phyloP scores from a whole-genome alignment of 2,329 filamentous ascomycete genomes.

The Thermochaetoides dissita region DNA sequence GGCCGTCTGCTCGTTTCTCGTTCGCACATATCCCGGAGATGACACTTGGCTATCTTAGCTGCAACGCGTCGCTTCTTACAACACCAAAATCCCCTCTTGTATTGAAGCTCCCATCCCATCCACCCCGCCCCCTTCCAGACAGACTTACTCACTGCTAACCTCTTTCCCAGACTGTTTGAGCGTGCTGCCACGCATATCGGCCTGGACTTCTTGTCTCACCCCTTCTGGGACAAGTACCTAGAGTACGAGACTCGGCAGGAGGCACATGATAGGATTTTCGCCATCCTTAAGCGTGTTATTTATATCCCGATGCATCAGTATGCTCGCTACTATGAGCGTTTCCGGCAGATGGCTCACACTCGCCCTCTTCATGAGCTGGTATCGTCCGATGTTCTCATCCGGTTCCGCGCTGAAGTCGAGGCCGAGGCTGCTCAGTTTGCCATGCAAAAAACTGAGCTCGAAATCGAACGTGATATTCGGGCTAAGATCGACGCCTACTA shows the following conservation, averaged over 20 bases:
- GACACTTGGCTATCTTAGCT: too few relatives aligned
- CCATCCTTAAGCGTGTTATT: conserved; percentile 68
- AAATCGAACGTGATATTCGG: conserved; percentile 72
- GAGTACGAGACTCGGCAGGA: conserved; percentile 91
- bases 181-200: conserved; percentile 74
- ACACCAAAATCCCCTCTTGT: conserved; percentile 41
- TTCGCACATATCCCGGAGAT: conserved; percentile 19
- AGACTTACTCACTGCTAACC: conserved; percentile 17
- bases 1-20: conserved; percentile 22
- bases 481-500: conserved; percentile 67
- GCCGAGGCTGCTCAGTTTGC: conserved; percentile 43
- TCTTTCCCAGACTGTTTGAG: conserved; percentile 68
- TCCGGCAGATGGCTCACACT: conserved; percentile 60
- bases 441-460: conserved; percentile 47
- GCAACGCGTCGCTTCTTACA: too few relatives aligned
- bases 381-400: conserved; percentile 50
- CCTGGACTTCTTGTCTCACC: conserved; percentile 83
- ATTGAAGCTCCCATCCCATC: conserved; percentile 42
- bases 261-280: conserved; percentile 69
- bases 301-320: conserved; percentile 93
- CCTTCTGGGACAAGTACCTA: conserved; percentile 98
- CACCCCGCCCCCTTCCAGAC: conserved; percentile 16
- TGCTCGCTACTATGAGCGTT: conserved; percentile 84
- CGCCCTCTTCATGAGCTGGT: conserved; percentile 62
- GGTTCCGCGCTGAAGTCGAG: conserved; percentile 59